Conservation (phyloP, 495 filamentous ascomycete genomes). For the Penicillium herquei region DNA sequence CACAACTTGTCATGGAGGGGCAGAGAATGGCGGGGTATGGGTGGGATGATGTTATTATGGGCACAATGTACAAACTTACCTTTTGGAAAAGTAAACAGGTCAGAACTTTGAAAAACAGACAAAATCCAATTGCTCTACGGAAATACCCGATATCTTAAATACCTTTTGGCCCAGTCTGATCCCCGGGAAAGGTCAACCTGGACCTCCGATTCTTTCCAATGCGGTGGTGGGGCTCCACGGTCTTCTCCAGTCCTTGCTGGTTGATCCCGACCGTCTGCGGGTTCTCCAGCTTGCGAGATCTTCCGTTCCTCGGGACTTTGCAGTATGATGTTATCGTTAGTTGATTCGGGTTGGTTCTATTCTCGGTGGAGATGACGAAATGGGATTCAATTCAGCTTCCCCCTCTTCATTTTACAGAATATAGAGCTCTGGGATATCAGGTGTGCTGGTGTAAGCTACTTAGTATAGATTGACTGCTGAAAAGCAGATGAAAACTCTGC, state of each 20-base stretch:
- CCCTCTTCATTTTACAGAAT: no score
- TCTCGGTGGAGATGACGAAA: neutral
- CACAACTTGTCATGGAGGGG: constrained; percentile 10
- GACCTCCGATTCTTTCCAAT: constrained; percentile 46
- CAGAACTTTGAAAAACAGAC: constrained; percentile 10
- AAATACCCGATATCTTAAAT: constrained; percentile 33
- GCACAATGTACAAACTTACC: constrained; percentile 9
- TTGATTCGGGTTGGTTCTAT: constrained; percentile 2
- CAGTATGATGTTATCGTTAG: constrained; percentile 17
- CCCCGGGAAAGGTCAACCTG: constrained; percentile 32
- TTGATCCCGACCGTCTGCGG: constrained; percentile 33
- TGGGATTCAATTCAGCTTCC: neutral
- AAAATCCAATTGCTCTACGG: constrained; percentile 17
- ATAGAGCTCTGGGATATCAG: no score
- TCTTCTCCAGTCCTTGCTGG: constrained; percentile 29
- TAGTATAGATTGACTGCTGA: neutral
- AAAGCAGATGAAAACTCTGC: neutral
- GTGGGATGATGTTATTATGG: neutral
- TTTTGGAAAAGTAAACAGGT: constrained; percentile 20
- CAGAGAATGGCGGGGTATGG: constrained; percentile 20
- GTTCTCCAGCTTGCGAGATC: constrained; percentile 37
- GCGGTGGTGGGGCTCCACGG: constrained; percentile 37
- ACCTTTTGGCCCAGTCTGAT: constrained; percentile 7
- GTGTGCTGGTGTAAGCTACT: no score
- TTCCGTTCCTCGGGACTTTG: constrained; percentile 41